A percentile compares a stretch with the other conserved stretches of the same genome.
These are phyloP conservation scores for Quercus lobata DNA, from an alignment of 331 rosid species.

Conservation along the genomic window DNA sequence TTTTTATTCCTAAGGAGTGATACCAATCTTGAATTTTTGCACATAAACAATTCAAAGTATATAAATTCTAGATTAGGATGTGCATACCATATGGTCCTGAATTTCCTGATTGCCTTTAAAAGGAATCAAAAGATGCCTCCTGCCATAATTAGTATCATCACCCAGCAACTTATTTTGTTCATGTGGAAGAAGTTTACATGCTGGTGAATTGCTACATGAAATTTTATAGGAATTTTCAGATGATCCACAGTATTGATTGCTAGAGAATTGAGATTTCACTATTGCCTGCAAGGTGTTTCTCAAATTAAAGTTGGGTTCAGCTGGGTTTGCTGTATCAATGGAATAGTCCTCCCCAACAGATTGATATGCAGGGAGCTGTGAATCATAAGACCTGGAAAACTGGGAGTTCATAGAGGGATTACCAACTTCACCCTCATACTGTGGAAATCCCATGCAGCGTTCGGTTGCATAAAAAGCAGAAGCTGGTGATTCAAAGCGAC, in stretches of 20 bases:
- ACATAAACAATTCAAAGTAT: not conserved
- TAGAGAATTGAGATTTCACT: constrained; percentile 47
- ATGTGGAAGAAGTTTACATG: constrained; percentile 19
- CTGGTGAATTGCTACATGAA: constrained; percentile 15
- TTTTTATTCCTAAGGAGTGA: not conserved
- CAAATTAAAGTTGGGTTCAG: constrained; percentile 37
- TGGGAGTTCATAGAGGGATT: constrained; percentile 30
- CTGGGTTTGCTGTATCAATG: constrained; percentile 31
- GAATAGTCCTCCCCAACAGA: constrained; percentile 26
- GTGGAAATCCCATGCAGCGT: constrained; percentile 57
- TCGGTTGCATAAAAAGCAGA: constrained; percentile 68
- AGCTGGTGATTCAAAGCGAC: constrained; percentile 60
- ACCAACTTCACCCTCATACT: constrained; percentile 33
- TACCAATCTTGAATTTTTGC: not conserved
- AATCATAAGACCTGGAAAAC: constrained; percentile 29
- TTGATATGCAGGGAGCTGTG: constrained; percentile 49
- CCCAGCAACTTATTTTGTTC: constrained; percentile 31
- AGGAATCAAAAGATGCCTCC: constrained; percentile 27
- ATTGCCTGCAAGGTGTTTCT: constrained; percentile 60
- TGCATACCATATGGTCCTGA: constrained; percentile 42
- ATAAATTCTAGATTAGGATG: not conserved
- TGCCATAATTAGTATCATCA: constrained; percentile 20
- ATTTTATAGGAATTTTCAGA: constrained; percentile 28
- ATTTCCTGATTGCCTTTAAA: constrained; percentile 32
- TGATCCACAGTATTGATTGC: constrained; percentile 20